A percentile compares a stretch with the other conserved stretches of the same genome.
Evolutionary conservation across 768 basidiomycete genomes (phyloP).

Genomic region (Termitomyces sp.): DNA sequence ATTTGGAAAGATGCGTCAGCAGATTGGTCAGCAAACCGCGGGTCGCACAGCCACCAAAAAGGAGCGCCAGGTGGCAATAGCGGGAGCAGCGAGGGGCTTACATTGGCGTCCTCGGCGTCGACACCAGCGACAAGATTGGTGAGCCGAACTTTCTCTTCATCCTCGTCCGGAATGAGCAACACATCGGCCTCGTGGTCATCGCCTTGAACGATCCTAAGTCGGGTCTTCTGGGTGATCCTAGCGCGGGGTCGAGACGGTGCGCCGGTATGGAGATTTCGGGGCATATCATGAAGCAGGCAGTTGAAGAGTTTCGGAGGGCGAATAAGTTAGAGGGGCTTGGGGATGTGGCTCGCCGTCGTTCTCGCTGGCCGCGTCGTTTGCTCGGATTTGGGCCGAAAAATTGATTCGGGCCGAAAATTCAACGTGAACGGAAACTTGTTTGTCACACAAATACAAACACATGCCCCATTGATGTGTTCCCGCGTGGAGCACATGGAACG

Average conservation of each 20-base stretch:
- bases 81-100: conserved; percentile 45
- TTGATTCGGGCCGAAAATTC: conserved; percentile 51
- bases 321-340: conserved; percentile 33
- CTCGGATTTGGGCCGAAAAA: conserved; percentile 63
- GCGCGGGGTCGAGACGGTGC: conserved; percentile 80
- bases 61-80: conserved; percentile 30
- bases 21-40: conserved; percentile 45
- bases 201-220: conserved; percentile 79
- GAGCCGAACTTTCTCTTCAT: conserved; percentile 77
- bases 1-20: conserved; percentile 29
- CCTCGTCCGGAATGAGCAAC: conserved; percentile 79
- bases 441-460: conserved; percentile 30
- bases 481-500: neutral
- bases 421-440: conserved; percentile 33
- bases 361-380: conserved; percentile 52
- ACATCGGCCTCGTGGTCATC: conserved; percentile 76
- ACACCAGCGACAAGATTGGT: conserved; percentile 77
- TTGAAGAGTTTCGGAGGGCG: conserved; percentile 23
- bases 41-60: conserved; percentile 44
- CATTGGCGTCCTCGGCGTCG: conserved; percentile 91
- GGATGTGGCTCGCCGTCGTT: conserved; percentile 18
- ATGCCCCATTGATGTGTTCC: conserved; percentile 5
- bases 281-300: conserved; percentile 75
- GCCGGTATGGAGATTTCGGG: conserved; percentile 73
- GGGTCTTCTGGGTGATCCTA: conserved; percentile 89